These are phyloP conservation scores for Aleurites moluccanus DNA, from an alignment of 441 rosid genomes.

Conservation along the genomic window DNA sequence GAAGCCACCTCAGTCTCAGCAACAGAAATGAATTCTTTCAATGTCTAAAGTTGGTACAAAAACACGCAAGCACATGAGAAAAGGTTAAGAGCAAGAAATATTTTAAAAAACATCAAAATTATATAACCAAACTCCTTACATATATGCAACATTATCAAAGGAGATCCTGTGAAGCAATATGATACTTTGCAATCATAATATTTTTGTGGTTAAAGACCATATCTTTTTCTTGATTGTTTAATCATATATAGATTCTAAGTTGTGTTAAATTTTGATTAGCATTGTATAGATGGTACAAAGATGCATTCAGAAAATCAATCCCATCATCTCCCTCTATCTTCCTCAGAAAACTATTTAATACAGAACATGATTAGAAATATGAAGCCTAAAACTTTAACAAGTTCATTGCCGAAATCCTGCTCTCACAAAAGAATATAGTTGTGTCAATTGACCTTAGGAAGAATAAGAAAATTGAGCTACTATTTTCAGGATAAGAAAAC, in stretches of 20 bases:
- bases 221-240: neutral
- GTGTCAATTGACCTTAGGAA: neutral
- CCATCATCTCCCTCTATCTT: neutral
- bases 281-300: neutral
- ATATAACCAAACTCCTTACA: neutral
- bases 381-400: neutral
- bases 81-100: neutral
- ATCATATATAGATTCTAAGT: neutral
- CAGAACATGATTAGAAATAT: neutral
- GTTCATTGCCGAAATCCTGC: too few species aligned
- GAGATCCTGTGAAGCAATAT: neutral
- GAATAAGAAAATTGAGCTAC: neutral
- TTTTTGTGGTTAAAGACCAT: neutral
- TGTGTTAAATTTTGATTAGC: too few species aligned
- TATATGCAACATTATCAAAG: neutral
- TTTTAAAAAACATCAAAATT: neutral
- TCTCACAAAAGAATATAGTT: neutral
- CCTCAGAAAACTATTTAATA: neutral
- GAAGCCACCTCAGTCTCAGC: slow-evolving; percentile 83
- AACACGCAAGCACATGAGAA: neutral
- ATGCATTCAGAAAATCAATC: neutral
- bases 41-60: slow-evolving; percentile 47
- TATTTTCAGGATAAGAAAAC: neutral
- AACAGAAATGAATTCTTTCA: slow-evolving; percentile 67
- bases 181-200: neutral